Percentiles rank a stretch among this genome's conserved stretches.
These are phyloP conservation scores for Pilaira anomala DNA, from an alignment of 192 early-diverging fungal genomes.

Conservation along the genomic window DNA sequence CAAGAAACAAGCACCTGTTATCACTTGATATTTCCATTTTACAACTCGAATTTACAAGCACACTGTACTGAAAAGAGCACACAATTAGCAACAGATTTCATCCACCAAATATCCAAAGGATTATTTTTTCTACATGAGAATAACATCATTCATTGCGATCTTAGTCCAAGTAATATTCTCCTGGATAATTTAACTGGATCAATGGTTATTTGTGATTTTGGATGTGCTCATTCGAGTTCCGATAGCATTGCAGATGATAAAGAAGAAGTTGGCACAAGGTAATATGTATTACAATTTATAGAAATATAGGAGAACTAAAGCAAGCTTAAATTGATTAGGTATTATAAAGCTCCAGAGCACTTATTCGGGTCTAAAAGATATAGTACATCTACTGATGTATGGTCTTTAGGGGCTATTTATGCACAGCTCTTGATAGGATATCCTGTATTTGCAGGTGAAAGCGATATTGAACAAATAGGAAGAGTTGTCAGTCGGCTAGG, in stretches of 20 bases:
- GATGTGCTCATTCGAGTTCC: conserved; percentile 4
- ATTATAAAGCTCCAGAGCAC: conserved; percentile 23
- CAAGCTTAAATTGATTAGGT: conserved; percentile 5
- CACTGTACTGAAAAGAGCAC: neutral
- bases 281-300: neutral
- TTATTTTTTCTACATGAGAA: conserved; percentile 6
- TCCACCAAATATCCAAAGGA: conserved; percentile 2
- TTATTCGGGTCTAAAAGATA: conserved; percentile 14
- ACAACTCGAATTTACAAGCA: neutral
- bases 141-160: conserved; percentile 15
- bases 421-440: conserved; percentile 5
- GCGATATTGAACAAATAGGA: conserved; percentile 20
- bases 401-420: conserved; percentile 15
- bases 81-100: neutral
- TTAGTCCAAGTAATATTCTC: conserved; percentile 18
- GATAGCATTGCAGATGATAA: neutral
- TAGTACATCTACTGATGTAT: conserved; percentile 11
- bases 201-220: conserved; percentile 17
- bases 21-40: conserved; percentile 3
- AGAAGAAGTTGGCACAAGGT: conserved; percentile 24
- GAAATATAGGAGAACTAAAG: neutral
- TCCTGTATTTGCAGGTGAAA: conserved; percentile 19
- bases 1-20: neutral
- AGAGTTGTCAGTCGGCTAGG: conserved; percentile 10
- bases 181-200: neutral